These are phyloP conservation scores for Graphiopsis chlorocephala DNA, from an alignment of 2,329 filamentous ascomycete genomes.

Conservation along the genomic window DNA sequence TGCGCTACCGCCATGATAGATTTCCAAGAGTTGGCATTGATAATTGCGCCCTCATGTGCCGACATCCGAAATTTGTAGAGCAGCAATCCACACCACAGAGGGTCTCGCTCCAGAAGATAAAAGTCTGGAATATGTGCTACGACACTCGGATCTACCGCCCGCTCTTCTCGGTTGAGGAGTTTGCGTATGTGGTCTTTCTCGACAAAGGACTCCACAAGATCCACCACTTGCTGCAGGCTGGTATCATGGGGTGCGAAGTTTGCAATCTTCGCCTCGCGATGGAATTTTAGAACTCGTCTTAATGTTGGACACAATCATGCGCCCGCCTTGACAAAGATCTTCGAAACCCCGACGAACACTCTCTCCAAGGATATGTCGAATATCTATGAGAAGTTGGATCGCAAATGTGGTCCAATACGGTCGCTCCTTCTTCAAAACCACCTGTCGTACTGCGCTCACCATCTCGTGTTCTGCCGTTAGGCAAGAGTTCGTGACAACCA, in stretches of 20 bases:
- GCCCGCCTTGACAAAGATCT: background rate
- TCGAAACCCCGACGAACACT: background rate
- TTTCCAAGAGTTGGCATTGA: background rate
- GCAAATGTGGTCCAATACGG: background rate
- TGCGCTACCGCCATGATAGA: background rate
- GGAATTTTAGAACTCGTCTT: background rate
- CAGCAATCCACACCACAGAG: conserved; percentile 12
- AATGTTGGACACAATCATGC: background rate
- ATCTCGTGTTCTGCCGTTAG: conserved; percentile 1
- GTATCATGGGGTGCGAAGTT: background rate
- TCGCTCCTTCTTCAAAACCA: background rate
- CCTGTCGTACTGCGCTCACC: background rate
- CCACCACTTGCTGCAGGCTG: background rate
- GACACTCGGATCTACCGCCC: background rate
- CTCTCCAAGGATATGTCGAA: background rate
- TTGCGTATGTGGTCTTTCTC: too few species aligned
- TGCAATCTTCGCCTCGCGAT: background rate
- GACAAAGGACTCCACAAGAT: too few species aligned
- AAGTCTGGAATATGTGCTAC: too few species aligned
- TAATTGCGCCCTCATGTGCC: conserved; percentile 1
- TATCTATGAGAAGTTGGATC: background rate
- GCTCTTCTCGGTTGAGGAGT: too few species aligned
- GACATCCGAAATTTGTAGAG: conserved; percentile 12
- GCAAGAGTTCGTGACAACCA: background rate
- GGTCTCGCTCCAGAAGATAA: too few species aligned